Percentiles rank a stretch among this genome's conserved stretches.
Evolutionary conservation across 208 protist genomes (phyloP).

Genomic region (Trypanosomatidae sp.): DNA sequence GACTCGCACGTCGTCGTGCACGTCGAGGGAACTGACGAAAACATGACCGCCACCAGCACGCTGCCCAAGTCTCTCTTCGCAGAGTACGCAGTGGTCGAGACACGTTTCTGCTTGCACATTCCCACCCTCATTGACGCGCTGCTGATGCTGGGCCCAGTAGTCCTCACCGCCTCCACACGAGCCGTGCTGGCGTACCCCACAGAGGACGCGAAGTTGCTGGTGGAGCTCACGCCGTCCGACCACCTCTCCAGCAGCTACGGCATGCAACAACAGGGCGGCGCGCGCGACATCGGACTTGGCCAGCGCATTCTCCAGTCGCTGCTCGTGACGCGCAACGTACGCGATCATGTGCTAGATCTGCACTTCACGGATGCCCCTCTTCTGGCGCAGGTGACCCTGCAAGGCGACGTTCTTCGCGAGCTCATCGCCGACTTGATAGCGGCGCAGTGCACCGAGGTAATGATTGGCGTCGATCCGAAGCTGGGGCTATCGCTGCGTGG

Average conservation of each 20-base stretch:
- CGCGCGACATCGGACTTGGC: background rate
- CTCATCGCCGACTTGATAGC: conserved; percentile 56
- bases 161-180: conserved; percentile 22
- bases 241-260: background rate
- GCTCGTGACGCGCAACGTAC: conserved; percentile 61
- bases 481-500: conserved; percentile 52
- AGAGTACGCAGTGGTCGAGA: conserved; percentile 68
- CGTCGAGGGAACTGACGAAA: conserved; percentile 68
- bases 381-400: conserved; percentile 45
- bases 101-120: conserved; percentile 61
- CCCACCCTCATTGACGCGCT: conserved; percentile 65
- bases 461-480: conserved; percentile 33
- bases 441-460: conserved; percentile 61
- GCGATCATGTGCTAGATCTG: conserved; percentile 59
- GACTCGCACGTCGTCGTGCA: conserved; percentile 57
- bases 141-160: conserved; percentile 50
- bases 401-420: conserved; percentile 60
- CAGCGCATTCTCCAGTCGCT: conserved; percentile 50
- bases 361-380: conserved; percentile 57
- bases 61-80: conserved; percentile 68
- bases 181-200: conserved; percentile 56
- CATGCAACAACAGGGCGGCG: too few relatives aligned
- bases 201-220: conserved; percentile 52
- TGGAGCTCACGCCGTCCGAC: conserved; percentile 50
- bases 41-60: conserved; percentile 68